These are phyloP conservation scores for Polytolypa hystricis DNA, from an alignment of 2,329 filamentous ascomycete species.

Conservation along the genomic window DNA sequence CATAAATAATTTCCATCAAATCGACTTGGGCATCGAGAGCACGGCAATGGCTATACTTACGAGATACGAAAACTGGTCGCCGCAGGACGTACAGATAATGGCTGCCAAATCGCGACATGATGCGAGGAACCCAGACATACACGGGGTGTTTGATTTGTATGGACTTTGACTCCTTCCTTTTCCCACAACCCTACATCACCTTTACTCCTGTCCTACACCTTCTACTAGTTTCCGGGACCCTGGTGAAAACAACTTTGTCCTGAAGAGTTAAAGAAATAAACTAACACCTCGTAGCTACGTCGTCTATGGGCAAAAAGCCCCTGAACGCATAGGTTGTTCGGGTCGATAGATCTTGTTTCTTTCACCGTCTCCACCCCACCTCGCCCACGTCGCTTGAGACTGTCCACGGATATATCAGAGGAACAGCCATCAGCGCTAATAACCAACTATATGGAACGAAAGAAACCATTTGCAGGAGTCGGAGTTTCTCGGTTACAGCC, in stretches of 20 bases:
- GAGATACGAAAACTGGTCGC: conserved; percentile 14
- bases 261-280: neutral
- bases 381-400: too few relatives aligned
- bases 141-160: conserved; percentile 19
- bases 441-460: too few relatives aligned
- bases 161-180: conserved; percentile 3
- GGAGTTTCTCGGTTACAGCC: too few relatives aligned
- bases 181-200: neutral
- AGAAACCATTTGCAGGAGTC: too few relatives aligned
- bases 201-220: too few relatives aligned
- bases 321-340: neutral
- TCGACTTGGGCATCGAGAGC: conserved; percentile 17
- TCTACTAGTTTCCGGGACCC: too few relatives aligned
- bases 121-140: conserved; percentile 19
- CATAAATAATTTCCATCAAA: conserved; percentile 17
- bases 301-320: conserved; percentile 8
- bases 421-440: too few relatives aligned
- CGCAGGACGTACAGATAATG: conserved; percentile 20
- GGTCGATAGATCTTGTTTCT: too few relatives aligned
- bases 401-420: too few relatives aligned
- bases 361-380: too few relatives aligned
- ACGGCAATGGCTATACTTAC: conserved; percentile 19
- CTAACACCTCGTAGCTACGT: conserved; percentile 6
- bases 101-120: conserved; percentile 22
- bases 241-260: too few relatives aligned